Evolutionary conservation across 768 basidiomycete species (phyloP).

Genomic region (Pulveroboletus sp.): DNA sequence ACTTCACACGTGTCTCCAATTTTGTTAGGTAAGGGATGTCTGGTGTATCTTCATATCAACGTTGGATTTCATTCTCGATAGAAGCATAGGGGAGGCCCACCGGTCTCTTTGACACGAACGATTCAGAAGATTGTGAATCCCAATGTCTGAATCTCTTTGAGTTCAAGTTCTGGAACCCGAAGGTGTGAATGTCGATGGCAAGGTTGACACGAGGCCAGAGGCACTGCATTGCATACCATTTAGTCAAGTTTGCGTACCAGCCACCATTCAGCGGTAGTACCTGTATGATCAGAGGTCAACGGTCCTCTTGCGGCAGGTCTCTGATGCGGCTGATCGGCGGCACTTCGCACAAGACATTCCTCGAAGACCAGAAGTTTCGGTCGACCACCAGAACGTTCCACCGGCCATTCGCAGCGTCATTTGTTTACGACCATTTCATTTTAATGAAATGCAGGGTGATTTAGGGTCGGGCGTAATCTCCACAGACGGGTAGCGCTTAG

Average conservation of each 20-base stretch:
- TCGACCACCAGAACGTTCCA: conserved; percentile 5
- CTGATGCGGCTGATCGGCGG: conserved; percentile 4
- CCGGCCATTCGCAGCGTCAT: conserved; percentile 10
- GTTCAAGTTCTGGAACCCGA: conserved; percentile 23
- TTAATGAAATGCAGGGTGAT: conserved; percentile 16
- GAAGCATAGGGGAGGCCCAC: conserved; percentile 8
- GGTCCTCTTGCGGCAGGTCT: conserved; percentile 14
- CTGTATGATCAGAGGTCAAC: conserved; percentile 15
- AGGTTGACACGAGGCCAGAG: conserved; percentile 28
- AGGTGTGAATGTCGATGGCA: conserved; percentile 24
- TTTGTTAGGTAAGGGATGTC: not conserved
- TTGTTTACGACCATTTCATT: conserved; percentile 18
- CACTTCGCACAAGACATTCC: conserved; percentile 6
- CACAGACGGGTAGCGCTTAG: conserved; percentile 13
- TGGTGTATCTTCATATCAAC: not conserved
- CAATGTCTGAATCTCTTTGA: conserved; percentile 3
- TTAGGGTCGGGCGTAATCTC: conserved; percentile 21
- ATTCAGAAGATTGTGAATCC: conserved; percentile 22
- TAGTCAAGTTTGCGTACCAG: conserved; percentile 17
- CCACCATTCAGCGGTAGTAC: conserved; percentile 8
- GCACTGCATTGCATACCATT: conserved; percentile 19
- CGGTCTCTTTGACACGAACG: conserved; percentile 16
- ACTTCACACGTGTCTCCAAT: conserved; percentile 1
- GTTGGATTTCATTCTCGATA: not conserved
- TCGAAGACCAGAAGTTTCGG: conserved; percentile 11